Conservation (phyloP, 495 filamentous ascomycete species). For the Aspergillus taichungensis region DNA sequence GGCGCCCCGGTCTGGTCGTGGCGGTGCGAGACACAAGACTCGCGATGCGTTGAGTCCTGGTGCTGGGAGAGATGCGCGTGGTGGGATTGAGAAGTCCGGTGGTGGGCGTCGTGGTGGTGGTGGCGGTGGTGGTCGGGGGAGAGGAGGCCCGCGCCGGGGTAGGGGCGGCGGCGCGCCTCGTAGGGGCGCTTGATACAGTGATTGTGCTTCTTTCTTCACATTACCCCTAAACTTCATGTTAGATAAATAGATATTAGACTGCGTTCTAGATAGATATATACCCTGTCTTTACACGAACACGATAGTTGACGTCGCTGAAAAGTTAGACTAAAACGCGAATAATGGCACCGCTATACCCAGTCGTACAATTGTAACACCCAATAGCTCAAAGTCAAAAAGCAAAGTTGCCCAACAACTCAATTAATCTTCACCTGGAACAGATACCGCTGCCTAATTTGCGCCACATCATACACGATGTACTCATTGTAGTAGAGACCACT, state of each 20-base stretch:
- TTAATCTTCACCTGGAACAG: conserved; percentile 53
- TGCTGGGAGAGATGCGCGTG: conserved; percentile 17
- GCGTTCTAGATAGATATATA: too few species aligned
- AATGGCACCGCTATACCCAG: too few species aligned
- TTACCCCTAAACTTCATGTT: too few species aligned
- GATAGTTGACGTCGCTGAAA: too few species aligned
- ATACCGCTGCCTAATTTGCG: conserved; percentile 71
- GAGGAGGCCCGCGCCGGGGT: not conserved
- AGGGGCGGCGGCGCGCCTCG: not conserved
- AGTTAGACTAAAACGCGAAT: too few species aligned
- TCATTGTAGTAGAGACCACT: conserved; percentile 28
- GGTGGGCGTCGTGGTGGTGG: conserved; percentile 15
- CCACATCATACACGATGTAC: conserved; percentile 73
- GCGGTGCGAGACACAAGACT: conserved; percentile 8
- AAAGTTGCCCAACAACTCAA: not conserved
- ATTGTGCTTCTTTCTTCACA: too few species aligned
- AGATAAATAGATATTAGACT: too few species aligned
- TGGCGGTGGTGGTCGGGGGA: conserved; percentile 9
- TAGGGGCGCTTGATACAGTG: too few species aligned
- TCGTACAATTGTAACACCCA: too few species aligned
- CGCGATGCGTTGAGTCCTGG: conserved; percentile 26
- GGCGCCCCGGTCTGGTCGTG: conserved; percentile 5
- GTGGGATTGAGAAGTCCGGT: conserved; percentile 18
- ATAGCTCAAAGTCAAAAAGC: too few species aligned
- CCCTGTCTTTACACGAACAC: too few species aligned